Evolutionary conservation across 208 protist species (phyloP), one percentile per base, ranked within the genome.

Genomic region (Leishmania tropica): DNA sequence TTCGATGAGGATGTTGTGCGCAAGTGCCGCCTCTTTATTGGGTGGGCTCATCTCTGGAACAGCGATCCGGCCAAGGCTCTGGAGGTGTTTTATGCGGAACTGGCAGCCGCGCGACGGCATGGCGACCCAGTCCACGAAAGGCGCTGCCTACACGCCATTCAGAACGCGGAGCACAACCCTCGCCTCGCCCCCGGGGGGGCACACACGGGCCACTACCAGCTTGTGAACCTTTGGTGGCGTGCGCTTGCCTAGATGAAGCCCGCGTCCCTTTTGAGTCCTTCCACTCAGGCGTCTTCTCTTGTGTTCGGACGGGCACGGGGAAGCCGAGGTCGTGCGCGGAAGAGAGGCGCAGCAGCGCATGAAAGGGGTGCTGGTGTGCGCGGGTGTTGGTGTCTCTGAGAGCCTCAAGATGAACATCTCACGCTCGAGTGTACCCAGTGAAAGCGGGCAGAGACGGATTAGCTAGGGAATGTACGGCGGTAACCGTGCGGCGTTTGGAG

Each of bases 11-110:
- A 89, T 17, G 85, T 88, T 42, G 72, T 81, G 62, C 75, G 79
- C 45, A 94, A 92, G 85, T 93, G 89, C 78, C 89, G 90, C 8
- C 71, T 95, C 24, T 96, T 96, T 71, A 83, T 95, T 47, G 93
- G 88, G 10, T 96, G 93, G 93, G 88, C 91, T 7, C 78, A 88
- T 75, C 72, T 96, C 47, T 96, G 93, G 91, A 90, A 87, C 75
- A 89, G 90, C 35, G 73, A 90, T 60, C 74, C 76, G 6, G 31
- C 35, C 17, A 79, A 79, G 17, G 93, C 93, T 13, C 70, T 92
- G 5, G 70, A 65, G 19, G 81, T 94, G 10, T 94, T 96, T 51
- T 45, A 81, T 17, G 56, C 56, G 11, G 86, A 94, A 83, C 79
- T 87, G 56, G 2, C 51, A 15, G 75, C 79, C 24, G 93, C 91